Evolutionary conservation across 768 basidiomycete genomes (phyloP).

Genomic region (Amanita pallidorosea): DNA sequence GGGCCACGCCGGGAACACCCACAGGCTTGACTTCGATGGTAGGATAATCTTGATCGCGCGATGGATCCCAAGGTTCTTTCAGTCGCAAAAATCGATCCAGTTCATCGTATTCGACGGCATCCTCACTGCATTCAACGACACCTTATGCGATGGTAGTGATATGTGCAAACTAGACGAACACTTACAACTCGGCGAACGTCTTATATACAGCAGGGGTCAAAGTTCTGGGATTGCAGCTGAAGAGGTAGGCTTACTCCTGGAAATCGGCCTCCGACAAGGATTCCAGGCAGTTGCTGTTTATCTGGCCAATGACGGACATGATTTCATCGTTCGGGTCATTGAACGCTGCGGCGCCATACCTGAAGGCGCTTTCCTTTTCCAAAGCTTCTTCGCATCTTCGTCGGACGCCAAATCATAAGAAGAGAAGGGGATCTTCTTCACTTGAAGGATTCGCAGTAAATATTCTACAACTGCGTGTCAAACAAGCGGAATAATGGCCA

Average conservation of each 20-base stretch:
- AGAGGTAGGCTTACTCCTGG: conserved; percentile 50
- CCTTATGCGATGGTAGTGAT: conserved; percentile 2
- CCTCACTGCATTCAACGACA: conserved; percentile 41
- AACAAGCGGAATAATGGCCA: neutral
- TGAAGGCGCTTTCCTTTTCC: conserved; percentile 71
- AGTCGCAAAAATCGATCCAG: conserved; percentile 62
- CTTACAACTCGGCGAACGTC: conserved; percentile 72
- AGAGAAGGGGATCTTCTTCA: conserved; percentile 74
- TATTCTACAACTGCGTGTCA: conserved; percentile 44
- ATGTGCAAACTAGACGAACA: conserved; percentile 3
- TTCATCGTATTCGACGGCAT: conserved; percentile 73
- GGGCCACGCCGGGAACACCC: conserved; percentile 71
- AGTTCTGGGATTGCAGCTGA: neutral
- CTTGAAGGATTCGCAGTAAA: conserved; percentile 69
- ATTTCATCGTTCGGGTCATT: neutral
- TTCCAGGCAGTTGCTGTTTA: conserved; percentile 78
- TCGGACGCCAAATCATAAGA: conserved; percentile 84
- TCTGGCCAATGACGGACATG: conserved; percentile 26
- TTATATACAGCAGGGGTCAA: conserved; percentile 16
- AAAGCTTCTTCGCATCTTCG: conserved; percentile 66
- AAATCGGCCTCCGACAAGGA: conserved; percentile 67
- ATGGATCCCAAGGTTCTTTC: conserved; percentile 56
- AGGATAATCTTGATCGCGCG: conserved; percentile 49
- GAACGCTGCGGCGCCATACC: conserved; percentile 25
- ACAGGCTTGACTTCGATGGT: conserved; percentile 48